phyloP scores from a whole-genome alignment of 2,329 filamentous ascomycete genomes.

The Tolypocladium amazonense region DNA sequence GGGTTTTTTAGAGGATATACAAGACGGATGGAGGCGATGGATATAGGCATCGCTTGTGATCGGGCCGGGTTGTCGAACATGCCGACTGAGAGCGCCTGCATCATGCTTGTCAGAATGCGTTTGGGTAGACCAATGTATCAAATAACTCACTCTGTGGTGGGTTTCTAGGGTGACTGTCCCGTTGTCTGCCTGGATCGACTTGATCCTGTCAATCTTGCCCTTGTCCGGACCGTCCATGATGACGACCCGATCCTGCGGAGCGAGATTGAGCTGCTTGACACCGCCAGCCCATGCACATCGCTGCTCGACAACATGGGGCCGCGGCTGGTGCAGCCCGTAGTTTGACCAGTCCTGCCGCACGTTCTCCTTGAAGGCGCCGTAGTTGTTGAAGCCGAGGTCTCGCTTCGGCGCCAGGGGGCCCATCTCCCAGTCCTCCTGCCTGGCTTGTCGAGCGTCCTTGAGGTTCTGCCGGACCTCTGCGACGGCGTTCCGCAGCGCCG shows the following conservation, averaged over 20 bases:
- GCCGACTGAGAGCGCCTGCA: conserved; percentile 17
- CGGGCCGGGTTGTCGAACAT: conserved; percentile 19
- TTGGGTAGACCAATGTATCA: background rate
- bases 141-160: conserved; percentile 48
- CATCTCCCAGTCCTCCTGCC: conserved; percentile 67
- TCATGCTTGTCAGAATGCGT: background rate
- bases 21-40: conserved; percentile 66
- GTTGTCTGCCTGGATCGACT: conserved; percentile 38
- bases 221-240: conserved; percentile 67
- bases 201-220: conserved; percentile 73
- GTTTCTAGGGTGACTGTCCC: conserved; percentile 53
- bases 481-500: conserved; percentile 18
- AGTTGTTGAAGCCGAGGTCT: conserved; percentile 53
- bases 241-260: conserved; percentile 68
- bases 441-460: conserved; percentile 33
- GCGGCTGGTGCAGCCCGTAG: conserved; percentile 16
- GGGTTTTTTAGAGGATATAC: conserved; percentile 65
- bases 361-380: conserved; percentile 41
- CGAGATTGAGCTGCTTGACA: conserved; percentile 48
- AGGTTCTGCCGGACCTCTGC: conserved; percentile 24
- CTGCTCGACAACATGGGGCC: conserved; percentile 24
- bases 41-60: conserved; percentile 36
- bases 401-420: conserved; percentile 70
- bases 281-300: conserved; percentile 47
- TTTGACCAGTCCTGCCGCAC: conserved; percentile 25